Evolutionary conservation across 2,329 filamentous ascomycete genomes (phyloP).

Genomic region (Hymenotorrendiella dingleyae): DNA sequence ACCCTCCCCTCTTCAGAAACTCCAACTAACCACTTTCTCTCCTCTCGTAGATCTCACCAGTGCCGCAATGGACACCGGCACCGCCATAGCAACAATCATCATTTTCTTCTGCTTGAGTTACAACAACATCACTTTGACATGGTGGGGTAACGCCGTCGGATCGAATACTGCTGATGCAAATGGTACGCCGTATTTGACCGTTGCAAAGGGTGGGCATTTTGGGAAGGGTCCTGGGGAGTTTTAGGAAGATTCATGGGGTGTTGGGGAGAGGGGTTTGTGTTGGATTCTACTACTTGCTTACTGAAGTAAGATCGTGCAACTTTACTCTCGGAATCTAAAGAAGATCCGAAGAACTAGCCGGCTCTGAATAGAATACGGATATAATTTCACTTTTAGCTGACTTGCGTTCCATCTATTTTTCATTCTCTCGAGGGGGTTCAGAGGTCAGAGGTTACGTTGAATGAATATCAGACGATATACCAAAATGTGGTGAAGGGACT

Average conservation of each 20-base stretch:
- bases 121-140: conserved; percentile 51
- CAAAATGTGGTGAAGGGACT: no score
- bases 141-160: conserved; percentile 55
- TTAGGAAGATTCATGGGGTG: conserved; percentile 8
- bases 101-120: conserved; percentile 59
- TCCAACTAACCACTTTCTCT: neutral
- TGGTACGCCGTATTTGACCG: conserved; percentile 30
- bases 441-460: no score
- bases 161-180: conserved; percentile 32
- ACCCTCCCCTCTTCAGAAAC: neutral
- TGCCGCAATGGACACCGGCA: conserved; percentile 62
- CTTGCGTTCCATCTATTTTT: no score
- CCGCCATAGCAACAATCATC: conserved; percentile 59
- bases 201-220: conserved; percentile 27
- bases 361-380: no score
- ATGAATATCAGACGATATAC: no score
- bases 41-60: conserved; percentile 50
- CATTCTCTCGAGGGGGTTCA: no score
- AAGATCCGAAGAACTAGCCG: no score
- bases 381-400: no score
- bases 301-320: no score
- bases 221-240: conserved; percentile 31
- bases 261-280: no score
- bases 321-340: no score
- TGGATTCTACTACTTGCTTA: no score